These are phyloP conservation scores for Xerocomellus amylosporus DNA, from an alignment of 768 basidiomycete species.

Conservation along the genomic window DNA sequence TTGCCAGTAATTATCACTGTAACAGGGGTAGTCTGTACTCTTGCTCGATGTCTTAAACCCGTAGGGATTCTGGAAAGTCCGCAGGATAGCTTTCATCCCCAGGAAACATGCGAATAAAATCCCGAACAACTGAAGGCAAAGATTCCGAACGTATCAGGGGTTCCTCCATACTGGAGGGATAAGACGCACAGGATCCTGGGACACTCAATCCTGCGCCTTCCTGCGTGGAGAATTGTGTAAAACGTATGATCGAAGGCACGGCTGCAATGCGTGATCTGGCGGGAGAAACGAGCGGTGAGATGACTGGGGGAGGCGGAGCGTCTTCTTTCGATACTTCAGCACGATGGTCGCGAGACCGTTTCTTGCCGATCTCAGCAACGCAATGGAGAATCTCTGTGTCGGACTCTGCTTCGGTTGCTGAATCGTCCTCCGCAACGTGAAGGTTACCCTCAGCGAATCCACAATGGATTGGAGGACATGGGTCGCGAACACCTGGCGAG, in stretches of 20 bases:
- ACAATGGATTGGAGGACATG: background rate
- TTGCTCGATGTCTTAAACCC: slow-evolving; percentile 4
- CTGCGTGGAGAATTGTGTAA: slow-evolving; percentile 1
- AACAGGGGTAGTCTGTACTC: background rate
- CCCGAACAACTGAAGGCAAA: slow-evolving; percentile 28
- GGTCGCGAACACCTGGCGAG: background rate
- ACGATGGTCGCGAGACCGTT: background rate
- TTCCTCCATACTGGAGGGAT: background rate
- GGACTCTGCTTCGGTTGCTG: slow-evolving; percentile 34
- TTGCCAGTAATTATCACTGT: background rate
- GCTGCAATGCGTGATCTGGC: slow-evolving; percentile 14
- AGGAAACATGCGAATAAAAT: slow-evolving; percentile 33
- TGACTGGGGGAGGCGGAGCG: slow-evolving; percentile 6
- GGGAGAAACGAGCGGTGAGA: slow-evolving; percentile 32
- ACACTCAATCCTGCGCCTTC: slow-evolving; percentile 9
- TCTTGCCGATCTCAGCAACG: slow-evolving; percentile 17
- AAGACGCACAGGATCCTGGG: background rate
- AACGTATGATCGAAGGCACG: background rate
- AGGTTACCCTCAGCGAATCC: background rate
- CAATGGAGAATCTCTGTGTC: slow-evolving; percentile 27
- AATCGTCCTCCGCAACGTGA: slow-evolving; percentile 21
- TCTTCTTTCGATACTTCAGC: slow-evolving; percentile 3
- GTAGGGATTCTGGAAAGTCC: slow-evolving; percentile 34
- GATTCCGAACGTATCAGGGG: slow-evolving; percentile 10
- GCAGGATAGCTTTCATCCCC: slow-evolving; percentile 35